Evolutionary conservation across 2,329 filamentous ascomycete genomes (phyloP), one percentile per base, ranked within the genome.

Genomic region (Diaporthe sp.): DNA sequence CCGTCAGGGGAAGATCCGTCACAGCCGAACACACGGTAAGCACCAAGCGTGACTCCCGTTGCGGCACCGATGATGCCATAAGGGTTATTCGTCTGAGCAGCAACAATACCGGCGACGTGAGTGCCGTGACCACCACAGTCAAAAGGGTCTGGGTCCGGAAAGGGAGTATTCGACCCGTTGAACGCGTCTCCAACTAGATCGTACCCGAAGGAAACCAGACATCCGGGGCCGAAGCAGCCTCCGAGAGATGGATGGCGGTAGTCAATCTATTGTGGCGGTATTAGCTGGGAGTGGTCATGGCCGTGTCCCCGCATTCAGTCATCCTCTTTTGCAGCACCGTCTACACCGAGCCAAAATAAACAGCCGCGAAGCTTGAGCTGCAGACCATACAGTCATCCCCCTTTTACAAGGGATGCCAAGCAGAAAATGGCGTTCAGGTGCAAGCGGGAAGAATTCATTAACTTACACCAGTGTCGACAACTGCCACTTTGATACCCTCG

Each of bases 201-300:
- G 47, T 84, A 84, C 25, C 92, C 91, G 74, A 87, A 88, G 4
- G 86, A 84, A 25, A 93, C 89, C 54, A 92, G 83, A 77, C 88
- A 92, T 17, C 86, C 89, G 1, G 84, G 78, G 2, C 91, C 92
- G 79, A 92, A 92, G 78, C 91, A 91, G 61, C 90, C 90, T 47
- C 92, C 92, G 0, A 93, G 86, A 38, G 90, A 89, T 2, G 90
- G 89, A 78, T 93, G 91, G 0, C 83, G 86, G 79, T 92, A 93
- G 79, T 93, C 91, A 64, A 92, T 83, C 87, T 88, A 57, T 13
- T 8, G 38, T 68, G 13, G 2, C 40, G 76, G 80, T 66, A 80
- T 79, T 68, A 40, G 33, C 25, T 30, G n/a, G 6, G 12, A 7
- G 9, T 22, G 8, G 3, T 38, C n/a, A 25, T 8, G 9, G 58